Evolutionary conservation across 768 basidiomycete species (phyloP).

Genomic region (Leucocoprinus leucothites): DNA sequence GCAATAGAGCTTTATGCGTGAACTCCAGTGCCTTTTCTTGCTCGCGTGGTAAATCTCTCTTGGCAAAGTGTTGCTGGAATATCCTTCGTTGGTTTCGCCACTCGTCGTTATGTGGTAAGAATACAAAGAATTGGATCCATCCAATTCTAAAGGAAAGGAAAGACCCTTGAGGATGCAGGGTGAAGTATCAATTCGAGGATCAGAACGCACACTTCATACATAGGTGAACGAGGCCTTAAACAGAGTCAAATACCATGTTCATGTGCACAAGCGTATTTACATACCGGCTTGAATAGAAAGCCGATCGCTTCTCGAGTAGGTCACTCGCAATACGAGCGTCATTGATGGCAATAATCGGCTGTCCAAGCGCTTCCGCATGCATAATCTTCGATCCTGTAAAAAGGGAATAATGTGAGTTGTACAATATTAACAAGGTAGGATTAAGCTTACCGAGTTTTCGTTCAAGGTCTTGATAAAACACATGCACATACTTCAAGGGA

Average conservation of each 20-base stretch:
- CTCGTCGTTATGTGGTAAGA: too few relatives aligned
- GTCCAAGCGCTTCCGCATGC: constrained; percentile 47
- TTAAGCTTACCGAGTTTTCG: constrained; percentile 14
- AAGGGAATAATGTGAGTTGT: neutral
- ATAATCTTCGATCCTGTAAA: constrained; percentile 37
- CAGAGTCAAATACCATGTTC: neutral
- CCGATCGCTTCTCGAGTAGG: constrained; percentile 54
- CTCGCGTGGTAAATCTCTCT: too few relatives aligned
- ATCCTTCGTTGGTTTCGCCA: too few relatives aligned
- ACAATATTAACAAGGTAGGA: too few relatives aligned
- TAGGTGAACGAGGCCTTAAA: neutral
- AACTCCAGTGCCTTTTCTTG: too few relatives aligned
- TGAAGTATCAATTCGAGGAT: neutral
- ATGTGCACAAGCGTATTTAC: neutral
- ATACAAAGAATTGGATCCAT: too few relatives aligned
- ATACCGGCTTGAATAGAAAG: constrained; percentile 51
- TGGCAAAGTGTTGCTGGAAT: too few relatives aligned
- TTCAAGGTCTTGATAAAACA: constrained; percentile 4
- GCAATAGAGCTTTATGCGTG: too few relatives aligned
- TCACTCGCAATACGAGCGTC: constrained; percentile 41
- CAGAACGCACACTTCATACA: constrained; percentile 12
- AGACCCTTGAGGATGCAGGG: neutral
- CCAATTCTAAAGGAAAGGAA: neutral
- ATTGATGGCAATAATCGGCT: constrained; percentile 36
- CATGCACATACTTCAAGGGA: constrained; percentile 1